Conservation (phyloP, 805 yeast species). For the Wickerhamiella vanderwaltii region DNA sequence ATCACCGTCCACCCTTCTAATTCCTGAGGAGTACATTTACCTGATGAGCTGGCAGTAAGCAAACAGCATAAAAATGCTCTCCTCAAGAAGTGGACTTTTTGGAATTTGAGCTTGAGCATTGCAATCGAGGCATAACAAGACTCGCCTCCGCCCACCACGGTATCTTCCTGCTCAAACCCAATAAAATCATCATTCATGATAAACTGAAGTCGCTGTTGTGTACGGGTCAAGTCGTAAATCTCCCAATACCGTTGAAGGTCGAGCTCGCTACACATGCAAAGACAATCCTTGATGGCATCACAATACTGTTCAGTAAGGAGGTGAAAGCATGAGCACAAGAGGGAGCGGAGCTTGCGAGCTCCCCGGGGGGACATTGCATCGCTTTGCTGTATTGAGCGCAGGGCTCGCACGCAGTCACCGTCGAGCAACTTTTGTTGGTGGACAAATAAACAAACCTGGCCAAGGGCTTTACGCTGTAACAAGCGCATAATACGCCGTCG, state of each 20-base stretch:
- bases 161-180: conserved; percentile 11
- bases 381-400: conserved; percentile 24
- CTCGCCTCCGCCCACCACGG: conserved; percentile 8
- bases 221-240: conserved; percentile 31
- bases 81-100: conserved; percentile 31
- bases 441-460: conserved; percentile 20
- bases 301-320: conserved; percentile 27
- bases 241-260: conserved; percentile 34
- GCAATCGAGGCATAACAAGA: conserved; percentile 17
- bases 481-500: conserved; percentile 25
- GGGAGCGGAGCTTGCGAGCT: conserved; percentile 25
- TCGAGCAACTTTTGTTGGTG: conserved; percentile 23
- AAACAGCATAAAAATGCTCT: conserved; percentile 35
- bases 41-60: conserved; percentile 27
- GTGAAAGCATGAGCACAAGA: conserved; percentile 23
- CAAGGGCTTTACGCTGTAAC: conserved; percentile 24
- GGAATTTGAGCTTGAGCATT: conserved; percentile 26
- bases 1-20: conserved; percentile 21
- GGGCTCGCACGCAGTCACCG: conserved; percentile 21
- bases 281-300: conserved; percentile 22
- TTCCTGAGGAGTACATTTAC: conserved; percentile 18
- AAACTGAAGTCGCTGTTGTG: conserved; percentile 24
- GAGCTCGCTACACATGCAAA: conserved; percentile 25
- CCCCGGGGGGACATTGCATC: conserved; percentile 24
- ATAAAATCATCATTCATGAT: conserved; percentile 14